Conservation (phyloP, 1,284 basidiomycete species). For the Athelia sp. region DNA sequence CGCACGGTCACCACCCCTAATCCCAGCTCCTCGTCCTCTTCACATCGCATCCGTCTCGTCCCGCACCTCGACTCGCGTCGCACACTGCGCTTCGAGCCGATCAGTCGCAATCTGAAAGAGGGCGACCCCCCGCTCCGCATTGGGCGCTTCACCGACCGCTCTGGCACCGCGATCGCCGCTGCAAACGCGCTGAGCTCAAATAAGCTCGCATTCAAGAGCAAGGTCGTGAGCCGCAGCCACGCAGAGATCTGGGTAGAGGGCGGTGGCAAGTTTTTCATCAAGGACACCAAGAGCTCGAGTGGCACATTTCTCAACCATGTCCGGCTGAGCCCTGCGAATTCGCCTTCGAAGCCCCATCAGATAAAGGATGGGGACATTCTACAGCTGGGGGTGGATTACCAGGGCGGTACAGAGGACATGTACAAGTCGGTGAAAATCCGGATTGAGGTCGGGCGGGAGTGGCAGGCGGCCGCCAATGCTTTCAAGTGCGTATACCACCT, state of each 20-base stretch:
- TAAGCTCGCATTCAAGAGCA: conserved; percentile 93
- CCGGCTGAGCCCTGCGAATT: conserved; percentile 78
- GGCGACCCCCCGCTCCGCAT: conserved; percentile 75
- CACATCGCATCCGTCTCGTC: conserved; percentile 78
- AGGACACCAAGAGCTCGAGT: conserved; percentile 86
- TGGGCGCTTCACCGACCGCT: conserved; percentile 87
- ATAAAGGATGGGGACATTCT: conserved; percentile 94
- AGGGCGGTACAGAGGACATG: conserved; percentile 95
- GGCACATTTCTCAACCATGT: conserved; percentile 98
- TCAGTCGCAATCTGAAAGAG: conserved; percentile 77
- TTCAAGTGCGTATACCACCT: conserved; percentile 79
- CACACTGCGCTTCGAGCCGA: conserved; percentile 90
- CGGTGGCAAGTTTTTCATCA: conserved; percentile 76
- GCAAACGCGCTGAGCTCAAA: conserved; percentile 70
- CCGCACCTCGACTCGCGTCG: conserved; percentile 90
- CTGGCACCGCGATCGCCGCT: conserved; percentile 61
- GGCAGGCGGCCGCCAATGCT: conserved; percentile 84
- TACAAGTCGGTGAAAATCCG: conserved; percentile 98
- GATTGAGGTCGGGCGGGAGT: conserved; percentile 86
- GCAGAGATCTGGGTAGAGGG: conserved; percentile 88
- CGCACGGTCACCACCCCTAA: background rate
- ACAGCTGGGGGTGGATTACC: conserved; percentile 97
- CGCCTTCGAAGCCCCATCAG: conserved; percentile 74
- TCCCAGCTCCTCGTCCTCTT: background rate
- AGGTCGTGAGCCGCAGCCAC: conserved; percentile 92